Conservation (phyloP, 164 flowering plant species). For the Berberis thunbergii region DNA sequence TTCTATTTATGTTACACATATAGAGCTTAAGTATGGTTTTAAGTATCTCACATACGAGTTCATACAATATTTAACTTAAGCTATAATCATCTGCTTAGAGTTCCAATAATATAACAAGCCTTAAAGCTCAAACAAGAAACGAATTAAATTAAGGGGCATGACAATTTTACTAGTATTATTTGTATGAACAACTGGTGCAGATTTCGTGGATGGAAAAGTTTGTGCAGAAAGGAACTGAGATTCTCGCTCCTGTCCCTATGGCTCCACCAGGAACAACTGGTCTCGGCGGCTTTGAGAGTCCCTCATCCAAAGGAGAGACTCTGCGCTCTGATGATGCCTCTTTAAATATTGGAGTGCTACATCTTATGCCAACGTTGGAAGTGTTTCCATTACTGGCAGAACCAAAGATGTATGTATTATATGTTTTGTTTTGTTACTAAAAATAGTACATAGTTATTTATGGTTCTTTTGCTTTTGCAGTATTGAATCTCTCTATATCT, state of each 20-base stretch:
- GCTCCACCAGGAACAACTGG: slow-evolving; percentile 90
- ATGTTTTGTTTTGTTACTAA: not conserved
- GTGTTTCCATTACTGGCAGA: slow-evolving; percentile 86
- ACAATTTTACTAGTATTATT: too few species aligned
- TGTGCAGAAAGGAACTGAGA: slow-evolving; percentile 85
- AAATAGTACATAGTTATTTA: too few species aligned
- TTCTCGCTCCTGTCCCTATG: slow-evolving; percentile 96
- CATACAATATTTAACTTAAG: too few species aligned
- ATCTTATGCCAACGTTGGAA: slow-evolving; percentile 91
- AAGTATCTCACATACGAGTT: too few species aligned
- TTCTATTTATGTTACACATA: too few species aligned
- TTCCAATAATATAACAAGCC: too few species aligned
- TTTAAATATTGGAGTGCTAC: slow-evolving; percentile 90
- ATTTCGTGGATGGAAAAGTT: slow-evolving; percentile 99
- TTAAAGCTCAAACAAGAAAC: too few species aligned
- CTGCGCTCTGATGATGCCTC: slow-evolving; percentile 84
- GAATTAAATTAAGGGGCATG: too few species aligned
- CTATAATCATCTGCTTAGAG: too few species aligned
- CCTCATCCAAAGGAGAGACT: slow-evolving; percentile 72
- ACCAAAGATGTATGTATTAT: slow-evolving; percentile 49
- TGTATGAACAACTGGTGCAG: slow-evolving; percentile 27
- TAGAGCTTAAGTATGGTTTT: too few species aligned
- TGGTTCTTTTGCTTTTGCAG: too few species aligned
- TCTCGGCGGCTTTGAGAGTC: slow-evolving; percentile 94
- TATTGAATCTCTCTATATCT: too few species aligned